Base-by-base conservation (phyloP, 1,284 basidiomycete species). In the Pseudozyma sp. region DNA sequence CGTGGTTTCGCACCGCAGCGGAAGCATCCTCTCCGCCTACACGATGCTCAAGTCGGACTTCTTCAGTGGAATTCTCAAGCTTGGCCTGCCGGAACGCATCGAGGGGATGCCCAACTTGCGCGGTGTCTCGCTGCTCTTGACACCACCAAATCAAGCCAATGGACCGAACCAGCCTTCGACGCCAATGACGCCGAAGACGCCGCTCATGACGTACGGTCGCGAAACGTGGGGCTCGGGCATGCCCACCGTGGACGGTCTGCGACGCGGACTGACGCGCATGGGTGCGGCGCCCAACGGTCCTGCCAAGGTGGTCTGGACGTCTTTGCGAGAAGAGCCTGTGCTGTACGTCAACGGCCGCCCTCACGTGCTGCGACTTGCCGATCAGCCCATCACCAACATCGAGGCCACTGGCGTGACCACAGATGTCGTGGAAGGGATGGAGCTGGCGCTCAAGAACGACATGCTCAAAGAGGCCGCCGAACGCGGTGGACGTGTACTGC, bases 11-110 rank as follows among this genome's bases (percentile, higher is more conserved):
- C 92, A 92, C 78, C 90, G 97, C 52, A 89, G 89, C 6, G 97
- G 97, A 7, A 90, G 88, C 62, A 93, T 99, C 66, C 86, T 99
- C 1, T 96, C 94, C 4, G 92, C 93, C 0, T 94, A 91, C 13
- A 96, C 94, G 0, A 97, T 99, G 80, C 88, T 99, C 81, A 99
- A 99, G 87, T 95, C 93, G 60, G 95, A 98, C 85, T 95, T 97
- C 87, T 98, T 98, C 88, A 74, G 74, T 33, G 83, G 83, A 10
- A 80, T 84, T 51, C 59, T 81, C 58, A 79, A 78, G 61, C 61
- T 73, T 11, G 76, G 78, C 19, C 55, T 81, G 51, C 79, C 77
- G 31, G 70, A 79, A 46, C 64, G 72, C 11, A 82, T 84, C 24
- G 81, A 82, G 7, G 83, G 82, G 0, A 82, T 82, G 69, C 83